A percentile compares a stretch with the other conserved stretches of the same genome.
Evolutionary conservation across 1,284 basidiomycete genomes (phyloP).

Genomic region (Ustilago bromivora): DNA sequence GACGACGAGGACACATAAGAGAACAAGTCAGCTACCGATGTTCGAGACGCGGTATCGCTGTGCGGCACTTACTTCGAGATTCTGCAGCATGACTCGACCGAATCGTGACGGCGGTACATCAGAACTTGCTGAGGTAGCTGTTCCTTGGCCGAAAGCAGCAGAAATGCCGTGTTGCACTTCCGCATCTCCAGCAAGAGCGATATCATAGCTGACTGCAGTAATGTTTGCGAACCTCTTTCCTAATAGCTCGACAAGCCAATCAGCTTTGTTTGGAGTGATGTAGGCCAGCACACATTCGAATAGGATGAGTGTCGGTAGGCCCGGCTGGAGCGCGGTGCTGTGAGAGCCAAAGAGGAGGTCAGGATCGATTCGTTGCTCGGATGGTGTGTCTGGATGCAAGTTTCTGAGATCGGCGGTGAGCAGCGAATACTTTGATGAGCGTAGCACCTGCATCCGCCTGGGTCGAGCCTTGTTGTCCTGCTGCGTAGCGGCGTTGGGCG

Average conservation of each 20-base stretch:
- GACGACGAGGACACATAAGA: not conserved
- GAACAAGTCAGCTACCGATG: not conserved
- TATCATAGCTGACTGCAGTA: conserved; percentile 63
- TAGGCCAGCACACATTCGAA: conserved; percentile 69
- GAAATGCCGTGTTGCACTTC: not conserved
- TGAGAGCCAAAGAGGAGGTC: conserved; percentile 23
- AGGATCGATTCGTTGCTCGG: conserved; percentile 10
- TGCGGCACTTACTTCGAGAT: conserved; percentile 52
- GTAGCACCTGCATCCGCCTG: conserved; percentile 13
- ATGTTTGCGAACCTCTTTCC: conserved; percentile 21
- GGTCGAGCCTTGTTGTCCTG: not conserved
- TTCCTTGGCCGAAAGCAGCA: no score
- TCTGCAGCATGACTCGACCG: conserved; percentile 67
- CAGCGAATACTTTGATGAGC: conserved; percentile 32
- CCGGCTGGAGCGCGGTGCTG: conserved; percentile 23
- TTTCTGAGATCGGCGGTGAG: conserved; percentile 38
- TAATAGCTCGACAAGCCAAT: conserved; percentile 45
- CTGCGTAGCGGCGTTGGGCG: not conserved
- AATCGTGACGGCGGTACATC: conserved; percentile 43
- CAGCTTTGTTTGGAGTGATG: conserved; percentile 44
- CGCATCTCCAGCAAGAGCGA: conserved; percentile 59
- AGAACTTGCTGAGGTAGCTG: not conserved
- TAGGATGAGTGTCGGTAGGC: conserved; percentile 59
- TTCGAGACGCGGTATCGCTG: not conserved
- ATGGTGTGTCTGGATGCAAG: conserved; percentile 22